Evolutionary conservation across 257 asterid genomes (phyloP).

Genomic region (Solanum gracilifrons): DNA sequence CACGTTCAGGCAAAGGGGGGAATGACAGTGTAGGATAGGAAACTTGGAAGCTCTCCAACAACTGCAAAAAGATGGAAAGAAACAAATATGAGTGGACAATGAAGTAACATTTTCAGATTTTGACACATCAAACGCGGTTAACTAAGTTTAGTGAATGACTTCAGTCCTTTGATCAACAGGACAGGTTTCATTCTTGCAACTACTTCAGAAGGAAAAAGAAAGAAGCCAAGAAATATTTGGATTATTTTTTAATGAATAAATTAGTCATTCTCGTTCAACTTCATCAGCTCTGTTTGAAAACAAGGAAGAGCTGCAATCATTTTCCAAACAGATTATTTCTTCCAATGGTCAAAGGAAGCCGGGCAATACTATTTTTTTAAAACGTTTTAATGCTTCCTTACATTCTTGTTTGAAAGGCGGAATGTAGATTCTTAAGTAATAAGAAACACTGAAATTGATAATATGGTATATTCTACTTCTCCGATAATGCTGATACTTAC

Average conservation of each 20-base stretch:
- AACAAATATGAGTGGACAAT: not conserved
- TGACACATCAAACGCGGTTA: not conserved
- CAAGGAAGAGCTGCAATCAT: not conserved
- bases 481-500: slow-evolving; percentile 18
- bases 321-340: not conserved
- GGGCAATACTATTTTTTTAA: not conserved
- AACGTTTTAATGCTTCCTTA: not conserved
- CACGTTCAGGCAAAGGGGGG: slow-evolving; percentile 90
- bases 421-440: not conserved
- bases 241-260: not conserved
- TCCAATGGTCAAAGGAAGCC: not conserved
- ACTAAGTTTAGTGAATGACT: not conserved
- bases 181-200: not conserved
- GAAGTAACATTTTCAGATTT: not conserved
- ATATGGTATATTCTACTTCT: not conserved
- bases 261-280: not conserved
- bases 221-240: not conserved
- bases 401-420: not conserved
- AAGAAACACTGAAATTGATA: not conserved
- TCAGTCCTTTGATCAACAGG: not conserved
- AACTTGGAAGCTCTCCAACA: slow-evolving; percentile 61
- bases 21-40: slow-evolving; percentile 69
- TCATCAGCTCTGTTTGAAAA: not conserved
- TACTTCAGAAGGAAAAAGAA: not conserved
- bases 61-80: slow-evolving; percentile 32